Base-by-base conservation (phyloP, 352 stramenopile genomes). In the Lagenidium giganteum region DNA sequence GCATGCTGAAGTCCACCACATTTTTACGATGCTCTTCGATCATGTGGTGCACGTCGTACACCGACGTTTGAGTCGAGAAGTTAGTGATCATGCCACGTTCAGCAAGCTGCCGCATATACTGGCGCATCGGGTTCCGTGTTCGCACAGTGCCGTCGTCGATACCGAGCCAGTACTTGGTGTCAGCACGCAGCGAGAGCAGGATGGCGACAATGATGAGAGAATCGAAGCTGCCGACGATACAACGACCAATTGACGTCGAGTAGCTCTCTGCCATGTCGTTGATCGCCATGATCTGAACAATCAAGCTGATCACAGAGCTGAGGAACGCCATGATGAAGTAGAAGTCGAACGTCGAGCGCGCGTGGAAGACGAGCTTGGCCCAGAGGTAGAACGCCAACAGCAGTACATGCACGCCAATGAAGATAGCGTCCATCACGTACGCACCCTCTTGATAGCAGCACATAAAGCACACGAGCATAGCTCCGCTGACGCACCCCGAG, bases 41-140 rank as follows among this genome's bases (percentile, higher is more conserved):
- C 79, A 94, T 90, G 29, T 72, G 79, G 27, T 94, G 82, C 3
- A 94, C 82, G 44, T 94, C 80, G 55, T 94, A 94, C 18, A 94
- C 82, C 0, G 79, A 92, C 14, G 82, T 94, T 14, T 77, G 79
- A 4, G 82, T 94, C 7, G 82, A 94, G 45, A 92, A 94, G 35
- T 86, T 90, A 9, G 80, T 92, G 37, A 92, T 87, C 70, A 92
- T 87, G 16, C 82, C 82, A 44, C 74, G 75, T 29, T 94, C 82
- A 8, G 82, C 78, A 0, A 94, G 55, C 23, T 89, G 61, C 9
- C 67, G 75, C 55, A 90, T 64, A 31, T 89, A 91, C 7, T 73
- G 67, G 16, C 75, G 77, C 64, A 90, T 84, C 12, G 78, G 68
- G 27, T 76, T 84, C 1, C 60, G 66, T 9, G 44, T 55, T 33